phyloP scores from a whole-genome alignment of 2,329 filamentous ascomycete genomes.

The Allantophomopsis cytisporea region DNA sequence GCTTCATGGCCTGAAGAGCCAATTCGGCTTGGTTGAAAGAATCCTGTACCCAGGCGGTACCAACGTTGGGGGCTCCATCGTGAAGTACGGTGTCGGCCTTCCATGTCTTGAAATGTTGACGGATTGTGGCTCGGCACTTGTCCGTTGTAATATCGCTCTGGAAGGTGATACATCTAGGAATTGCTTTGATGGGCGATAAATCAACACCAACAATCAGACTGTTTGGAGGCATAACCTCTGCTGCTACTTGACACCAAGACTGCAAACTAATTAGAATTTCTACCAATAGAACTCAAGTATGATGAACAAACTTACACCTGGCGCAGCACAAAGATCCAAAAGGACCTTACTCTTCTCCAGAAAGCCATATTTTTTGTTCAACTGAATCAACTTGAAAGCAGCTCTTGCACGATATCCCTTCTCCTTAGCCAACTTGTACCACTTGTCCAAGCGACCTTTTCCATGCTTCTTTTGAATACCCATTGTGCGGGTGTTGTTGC shows the following conservation, averaged over 20 bases:
- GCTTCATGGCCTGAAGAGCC: conserved; percentile 76
- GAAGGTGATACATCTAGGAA: conserved; percentile 87
- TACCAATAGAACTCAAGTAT: background rate
- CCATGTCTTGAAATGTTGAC: conserved; percentile 85
- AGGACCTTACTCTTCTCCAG: conserved; percentile 93
- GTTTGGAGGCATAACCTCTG: conserved; percentile 83
- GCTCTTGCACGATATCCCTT: conserved; percentile 93
- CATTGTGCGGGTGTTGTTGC: conserved; percentile 37
- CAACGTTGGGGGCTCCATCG: conserved; percentile 94
- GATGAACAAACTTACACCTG: conserved; percentile 50
- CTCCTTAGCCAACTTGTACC: conserved; percentile 97
- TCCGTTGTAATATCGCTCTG: conserved; percentile 97
- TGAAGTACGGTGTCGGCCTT: conserved; percentile 93
- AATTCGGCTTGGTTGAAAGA: conserved; percentile 96
- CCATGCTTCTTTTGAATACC: conserved; percentile 98
- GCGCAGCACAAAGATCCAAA: conserved; percentile 93
- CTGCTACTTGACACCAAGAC: conserved; percentile 94
- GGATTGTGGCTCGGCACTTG: conserved; percentile 82
- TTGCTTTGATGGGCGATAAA: conserved; percentile 87
- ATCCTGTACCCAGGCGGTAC: conserved; percentile 96
- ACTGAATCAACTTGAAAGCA: conserved; percentile 93
- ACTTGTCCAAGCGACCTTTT: conserved; percentile 97
- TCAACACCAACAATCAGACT: conserved; percentile 92
- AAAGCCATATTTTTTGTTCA: conserved; percentile 99
- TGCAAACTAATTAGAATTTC: conserved; percentile 20